These are phyloP conservation scores for Saccharomyces pastorianus DNA, from an alignment of 1,139 yeast genomes.

Conservation along the genomic window DNA sequence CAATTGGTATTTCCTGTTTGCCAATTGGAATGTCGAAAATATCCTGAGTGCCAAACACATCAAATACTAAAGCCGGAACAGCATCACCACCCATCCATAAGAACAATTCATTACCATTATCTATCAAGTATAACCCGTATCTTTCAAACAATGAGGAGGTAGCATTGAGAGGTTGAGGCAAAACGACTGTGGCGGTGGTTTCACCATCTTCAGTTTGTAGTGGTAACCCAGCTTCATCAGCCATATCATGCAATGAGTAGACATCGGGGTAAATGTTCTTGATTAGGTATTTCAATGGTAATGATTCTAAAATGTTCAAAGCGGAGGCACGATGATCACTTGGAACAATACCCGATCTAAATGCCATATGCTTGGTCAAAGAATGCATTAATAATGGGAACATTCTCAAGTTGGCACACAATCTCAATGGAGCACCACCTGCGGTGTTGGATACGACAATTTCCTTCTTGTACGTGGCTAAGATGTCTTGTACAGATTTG, in stretches of 20 bases:
- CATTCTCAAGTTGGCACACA: conserved; percentile 85
- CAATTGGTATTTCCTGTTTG: conserved; percentile 75
- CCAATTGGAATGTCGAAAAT: conserved; percentile 69
- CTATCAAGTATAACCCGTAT: conserved; percentile 83
- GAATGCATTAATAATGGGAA: conserved; percentile 78
- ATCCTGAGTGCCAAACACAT: conserved; percentile 75
- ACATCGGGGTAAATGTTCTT: conserved; percentile 81
- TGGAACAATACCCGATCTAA: conserved; percentile 78
- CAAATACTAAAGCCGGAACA: conserved; percentile 75
- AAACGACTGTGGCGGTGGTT: conserved; percentile 47
- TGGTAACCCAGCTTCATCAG: conserved; percentile 83
- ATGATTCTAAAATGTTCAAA: conserved; percentile 66
- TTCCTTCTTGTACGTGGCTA: conserved; percentile 79
- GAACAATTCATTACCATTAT: conserved; percentile 78
- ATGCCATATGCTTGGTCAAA: conserved; percentile 76
- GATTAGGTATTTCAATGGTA: conserved; percentile 72
- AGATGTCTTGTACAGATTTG: conserved; percentile 62
- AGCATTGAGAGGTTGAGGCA: conserved; percentile 83
- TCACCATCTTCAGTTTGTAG: conserved; percentile 35
- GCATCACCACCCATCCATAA: conserved; percentile 93
- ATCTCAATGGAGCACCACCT: conserved; percentile 79
- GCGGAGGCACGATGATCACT: conserved; percentile 92
- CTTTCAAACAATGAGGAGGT: conserved; percentile 65
- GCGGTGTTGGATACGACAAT: conserved; percentile 86
- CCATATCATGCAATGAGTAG: conserved; percentile 81